Base-by-base conservation (phyloP, 768 basidiomycete genomes). In the Rhizopogon rudus region DNA sequence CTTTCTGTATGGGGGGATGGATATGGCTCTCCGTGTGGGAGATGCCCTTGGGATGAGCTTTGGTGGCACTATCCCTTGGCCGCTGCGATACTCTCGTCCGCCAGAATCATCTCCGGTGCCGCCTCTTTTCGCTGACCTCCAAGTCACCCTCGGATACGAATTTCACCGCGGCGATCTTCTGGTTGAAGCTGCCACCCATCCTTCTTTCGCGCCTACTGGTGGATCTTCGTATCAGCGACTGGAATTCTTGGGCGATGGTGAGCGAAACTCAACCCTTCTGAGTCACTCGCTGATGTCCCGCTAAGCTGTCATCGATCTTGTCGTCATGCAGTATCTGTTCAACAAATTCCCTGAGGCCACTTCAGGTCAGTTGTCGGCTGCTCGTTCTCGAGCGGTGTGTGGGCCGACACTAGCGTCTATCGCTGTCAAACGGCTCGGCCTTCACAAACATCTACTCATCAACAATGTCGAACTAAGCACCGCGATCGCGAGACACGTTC, bases 171-270 rank as follows among this genome's bases (percentile, higher is more conserved):
- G 80, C n/a, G 74, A 78, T 46, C 68, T 91, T 14, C 70, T 95
- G 2, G 63, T 88, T 7, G 86, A 93, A 70, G 91, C 92, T 8
- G 70, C 93, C n/a, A 92, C 90, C 0, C 93, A 96, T 65, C 88
- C 92, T 0, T 91, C 90, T 0, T 89, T 89, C 61, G 74, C 77
- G 9, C 66, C 70, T 4, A 71, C 71, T 1, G 78, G 76, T 12
- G 75, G 75, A 9, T 73, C 81, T 6, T 90, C 88, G 3, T 95
- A 95, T 68, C 88, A 96, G 58, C 81, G 93, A 13, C 73, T 94
- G 10, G 93, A 96, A 62, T 94, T 93, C 61, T 77, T 96, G 3
- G 93, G 93, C 33, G 93, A 96, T 65, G 89, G 92, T 93, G 66
- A 71, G 83, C 65, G 14, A 10, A 17, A 55, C 45, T 7, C 35